These are phyloP conservation scores for Saposhnikovia divaricata DNA, from an alignment of 129 eudicot genomes.

Conservation along the genomic window DNA sequence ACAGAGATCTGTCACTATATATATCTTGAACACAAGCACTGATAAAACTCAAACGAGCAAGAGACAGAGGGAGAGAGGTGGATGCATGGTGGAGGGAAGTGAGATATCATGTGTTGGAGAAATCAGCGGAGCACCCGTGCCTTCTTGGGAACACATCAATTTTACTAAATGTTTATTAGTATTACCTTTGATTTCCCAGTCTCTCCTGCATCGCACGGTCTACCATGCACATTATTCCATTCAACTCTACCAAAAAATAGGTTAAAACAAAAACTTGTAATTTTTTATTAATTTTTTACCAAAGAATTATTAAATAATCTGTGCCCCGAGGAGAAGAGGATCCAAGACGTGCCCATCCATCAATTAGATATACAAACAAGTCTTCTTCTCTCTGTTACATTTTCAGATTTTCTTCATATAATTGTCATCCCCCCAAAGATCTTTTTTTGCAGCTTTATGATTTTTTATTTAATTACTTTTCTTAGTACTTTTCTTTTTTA, in stretches of 20 bases:
- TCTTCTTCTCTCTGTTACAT: background rate
- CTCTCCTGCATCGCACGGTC: conserved; percentile 11
- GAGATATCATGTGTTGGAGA: conserved; percentile 36
- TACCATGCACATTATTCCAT: conserved; percentile 3
- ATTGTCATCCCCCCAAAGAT: background rate
- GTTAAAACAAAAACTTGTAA: background rate
- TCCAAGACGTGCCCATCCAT: conserved; percentile 2
- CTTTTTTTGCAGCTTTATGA: background rate
- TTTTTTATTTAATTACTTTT: background rate
- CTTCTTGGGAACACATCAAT: conserved; percentile 19
- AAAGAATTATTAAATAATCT: background rate
- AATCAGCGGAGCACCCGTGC: conserved; percentile 51
- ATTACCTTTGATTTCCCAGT: background rate
- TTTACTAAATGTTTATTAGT: background rate
- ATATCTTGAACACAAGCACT: too few species aligned
- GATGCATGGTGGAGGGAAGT: conserved; percentile 19
- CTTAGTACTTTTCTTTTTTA: background rate
- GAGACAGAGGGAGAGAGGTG: background rate
- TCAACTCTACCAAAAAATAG: background rate
- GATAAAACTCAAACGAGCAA: too few species aligned
- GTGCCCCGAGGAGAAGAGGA: background rate
- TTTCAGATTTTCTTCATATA: background rate
- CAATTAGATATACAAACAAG: background rate
- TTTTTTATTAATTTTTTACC: background rate
- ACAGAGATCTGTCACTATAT: too few species aligned